Base-by-base conservation (phyloP, 441 rosid species). In the Bruguiera hainesii region DNA sequence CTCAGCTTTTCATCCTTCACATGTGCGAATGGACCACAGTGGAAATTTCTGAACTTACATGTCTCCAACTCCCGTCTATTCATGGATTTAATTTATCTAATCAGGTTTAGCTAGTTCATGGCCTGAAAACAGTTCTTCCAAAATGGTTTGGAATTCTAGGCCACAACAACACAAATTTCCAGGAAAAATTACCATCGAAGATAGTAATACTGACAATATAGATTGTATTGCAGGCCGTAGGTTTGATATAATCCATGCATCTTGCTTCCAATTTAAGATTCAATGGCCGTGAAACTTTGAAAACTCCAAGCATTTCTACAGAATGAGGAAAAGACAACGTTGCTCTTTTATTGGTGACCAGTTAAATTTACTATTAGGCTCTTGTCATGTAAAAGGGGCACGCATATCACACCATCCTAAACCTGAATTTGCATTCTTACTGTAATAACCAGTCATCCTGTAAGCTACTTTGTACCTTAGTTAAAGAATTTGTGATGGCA, bases 21-120 rank as follows among this genome's bases (percentile, higher is more conserved):
- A 75, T 67, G 63, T 72, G 78, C 53, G 25, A 2, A 26, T 59
- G 82, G 76, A 69, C 79, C 78, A 70, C 80, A 42, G 15, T 1
- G 48, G 48, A 5, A 42, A n/a, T 37, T 66, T 10, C 20, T 52
- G 25, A 60, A 19, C 3, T 61, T 25, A 62, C 15, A 26, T 7
- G 20, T 23, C 42, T 35, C 5, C 63, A 31, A n/a, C 56, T 58
- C 66, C 55, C n/a, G 55, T 26, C n/a, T 70, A 18, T 57, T 19
- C 29, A 7, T 65, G 7, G 64, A 58, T 46, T 21, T 18, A 29
- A 35, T 29, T 50, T 60, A 5, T 29, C n/a, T 53, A 25, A 52
- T 55, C 37, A 26, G 13, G n/a, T 30, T 31, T 5, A 7, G 6
- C 18, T 4, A 29, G 57, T 21, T 53, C 57, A 53, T 20, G 4